Evolutionary conservation across 768 basidiomycete species (phyloP).

Genomic region (Xerocomellus dryophilus): DNA sequence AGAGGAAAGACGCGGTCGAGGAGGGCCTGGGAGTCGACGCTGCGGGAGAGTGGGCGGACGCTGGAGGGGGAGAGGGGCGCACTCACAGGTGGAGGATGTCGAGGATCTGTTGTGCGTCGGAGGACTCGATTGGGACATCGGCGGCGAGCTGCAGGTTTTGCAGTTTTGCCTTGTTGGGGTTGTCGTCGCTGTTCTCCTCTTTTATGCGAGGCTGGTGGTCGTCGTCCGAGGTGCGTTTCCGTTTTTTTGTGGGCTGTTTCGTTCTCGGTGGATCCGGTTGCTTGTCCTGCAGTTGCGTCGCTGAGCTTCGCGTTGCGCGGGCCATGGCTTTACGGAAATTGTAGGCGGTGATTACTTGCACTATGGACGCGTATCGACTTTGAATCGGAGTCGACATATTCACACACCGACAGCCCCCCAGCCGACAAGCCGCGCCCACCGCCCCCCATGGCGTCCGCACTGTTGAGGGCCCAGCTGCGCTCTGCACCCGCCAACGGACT

Average conservation of each 20-base stretch:
- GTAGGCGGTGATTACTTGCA: conserved; percentile 10
- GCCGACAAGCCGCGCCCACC: conserved; percentile 2
- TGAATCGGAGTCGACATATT: conserved; percentile 15
- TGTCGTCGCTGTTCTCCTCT: conserved; percentile 31
- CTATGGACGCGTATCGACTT: conserved; percentile 14
- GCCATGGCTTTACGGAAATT: conserved; percentile 51
- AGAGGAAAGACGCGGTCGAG: conserved; percentile 77
- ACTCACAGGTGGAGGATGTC: conserved; percentile 57
- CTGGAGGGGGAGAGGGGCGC: neutral
- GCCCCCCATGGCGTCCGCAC: conserved; percentile 35
- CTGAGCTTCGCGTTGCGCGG: conserved; percentile 67
- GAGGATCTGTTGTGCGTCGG: conserved; percentile 53
- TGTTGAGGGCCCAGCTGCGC: conserved; percentile 47
- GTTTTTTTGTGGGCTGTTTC: conserved; percentile 51
- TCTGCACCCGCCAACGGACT: conserved; percentile 75
- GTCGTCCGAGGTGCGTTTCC: conserved; percentile 52
- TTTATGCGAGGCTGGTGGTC: conserved; percentile 48
- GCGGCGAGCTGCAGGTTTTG: conserved; percentile 38
- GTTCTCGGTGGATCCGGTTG: conserved; percentile 30
- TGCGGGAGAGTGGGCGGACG: conserved; percentile 25
- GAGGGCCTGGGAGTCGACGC: conserved; percentile 70
- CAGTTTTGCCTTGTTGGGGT: conserved; percentile 15
- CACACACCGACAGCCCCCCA: conserved; percentile 23
- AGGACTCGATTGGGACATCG: conserved; percentile 44
- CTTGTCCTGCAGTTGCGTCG: conserved; percentile 32